Evolutionary conservation across 2,329 filamentous ascomycete species (phyloP).

Genomic region (Monilinia aucupariae): DNA sequence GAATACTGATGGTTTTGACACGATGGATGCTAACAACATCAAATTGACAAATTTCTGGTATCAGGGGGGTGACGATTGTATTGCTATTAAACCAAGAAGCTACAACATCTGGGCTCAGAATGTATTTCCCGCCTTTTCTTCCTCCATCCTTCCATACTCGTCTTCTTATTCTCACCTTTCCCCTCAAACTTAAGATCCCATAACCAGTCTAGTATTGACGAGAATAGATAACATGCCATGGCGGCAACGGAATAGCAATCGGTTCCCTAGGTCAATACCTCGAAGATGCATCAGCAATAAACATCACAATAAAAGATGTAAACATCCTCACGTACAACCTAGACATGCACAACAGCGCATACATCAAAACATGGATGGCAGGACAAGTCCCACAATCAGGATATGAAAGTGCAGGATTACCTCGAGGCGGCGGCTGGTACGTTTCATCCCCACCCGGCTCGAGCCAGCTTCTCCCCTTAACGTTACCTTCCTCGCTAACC

Average conservation of each 20-base stretch:
- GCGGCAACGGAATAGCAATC: conserved; percentile 52
- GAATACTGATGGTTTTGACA: conserved; percentile 54
- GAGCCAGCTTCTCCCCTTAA: not conserved
- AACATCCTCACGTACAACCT: conserved; percentile 42
- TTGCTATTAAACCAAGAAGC: conserved; percentile 52
- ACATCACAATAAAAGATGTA: conserved; percentile 45
- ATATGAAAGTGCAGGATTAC: conserved; percentile 46
- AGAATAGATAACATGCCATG: conserved; percentile 40
- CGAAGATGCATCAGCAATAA: conserved; percentile 47
- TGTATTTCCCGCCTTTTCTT: conserved; percentile 27
- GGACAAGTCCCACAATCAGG: conserved; percentile 40
- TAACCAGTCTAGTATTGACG: too few relatives aligned
- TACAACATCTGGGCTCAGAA: conserved; percentile 47
- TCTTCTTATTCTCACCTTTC: not conserved
- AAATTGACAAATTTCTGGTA: conserved; percentile 46
- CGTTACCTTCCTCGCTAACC: not conserved
- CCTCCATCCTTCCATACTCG: not conserved
- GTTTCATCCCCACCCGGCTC: not conserved
- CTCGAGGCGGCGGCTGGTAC: conserved; percentile 47
- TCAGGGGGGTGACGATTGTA: conserved; percentile 52
- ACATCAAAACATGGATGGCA: conserved; percentile 54
- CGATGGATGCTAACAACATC: conserved; percentile 49
- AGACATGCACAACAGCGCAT: conserved; percentile 45
- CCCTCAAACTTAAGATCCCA: too few relatives aligned
- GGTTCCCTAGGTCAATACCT: conserved; percentile 51